Evolutionary conservation across 306 rosid species (phyloP).

Genomic region (Prunus mume): DNA sequence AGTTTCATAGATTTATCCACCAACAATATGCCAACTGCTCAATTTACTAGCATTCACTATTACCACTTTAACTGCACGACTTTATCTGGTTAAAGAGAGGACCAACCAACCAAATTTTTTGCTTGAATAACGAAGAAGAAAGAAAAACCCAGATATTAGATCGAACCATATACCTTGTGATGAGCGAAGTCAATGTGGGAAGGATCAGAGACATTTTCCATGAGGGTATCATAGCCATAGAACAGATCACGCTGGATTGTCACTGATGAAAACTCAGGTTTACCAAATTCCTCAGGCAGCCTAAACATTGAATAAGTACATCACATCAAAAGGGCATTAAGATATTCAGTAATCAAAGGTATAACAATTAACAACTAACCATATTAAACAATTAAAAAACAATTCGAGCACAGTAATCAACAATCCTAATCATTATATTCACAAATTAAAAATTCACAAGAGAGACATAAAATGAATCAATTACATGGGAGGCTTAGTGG

Average conservation of each 20-base stretch:
- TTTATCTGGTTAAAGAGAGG: background rate
- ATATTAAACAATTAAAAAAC: background rate
- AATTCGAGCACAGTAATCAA: background rate
- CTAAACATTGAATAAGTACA: constrained; percentile 34
- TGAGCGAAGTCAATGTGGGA: constrained; percentile 98
- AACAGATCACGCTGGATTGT: constrained; percentile 99
- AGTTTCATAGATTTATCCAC: background rate
- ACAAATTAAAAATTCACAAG: background rate
- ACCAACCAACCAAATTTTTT: background rate
- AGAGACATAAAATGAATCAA: constrained; percentile 11
- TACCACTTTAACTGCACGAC: background rate
- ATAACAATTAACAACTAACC: background rate
- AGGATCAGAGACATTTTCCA: constrained; percentile 99
- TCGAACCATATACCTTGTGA: constrained; percentile 65
- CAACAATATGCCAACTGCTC: background rate
- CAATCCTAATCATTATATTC: background rate
- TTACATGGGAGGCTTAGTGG: constrained; percentile 79
- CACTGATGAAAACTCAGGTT: constrained; percentile 86
- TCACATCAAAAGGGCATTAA: constrained; percentile 11
- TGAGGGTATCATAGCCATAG: constrained; percentile 93
- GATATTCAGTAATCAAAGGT: background rate
- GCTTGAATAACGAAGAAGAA: background rate
- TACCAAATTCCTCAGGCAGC: constrained; percentile 81
- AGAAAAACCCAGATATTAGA: background rate
- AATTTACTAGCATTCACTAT: background rate